These are phyloP conservation scores for Verticillium klebahnii DNA, from an alignment of 2,329 filamentous ascomycete species.

Conservation along the genomic window DNA sequence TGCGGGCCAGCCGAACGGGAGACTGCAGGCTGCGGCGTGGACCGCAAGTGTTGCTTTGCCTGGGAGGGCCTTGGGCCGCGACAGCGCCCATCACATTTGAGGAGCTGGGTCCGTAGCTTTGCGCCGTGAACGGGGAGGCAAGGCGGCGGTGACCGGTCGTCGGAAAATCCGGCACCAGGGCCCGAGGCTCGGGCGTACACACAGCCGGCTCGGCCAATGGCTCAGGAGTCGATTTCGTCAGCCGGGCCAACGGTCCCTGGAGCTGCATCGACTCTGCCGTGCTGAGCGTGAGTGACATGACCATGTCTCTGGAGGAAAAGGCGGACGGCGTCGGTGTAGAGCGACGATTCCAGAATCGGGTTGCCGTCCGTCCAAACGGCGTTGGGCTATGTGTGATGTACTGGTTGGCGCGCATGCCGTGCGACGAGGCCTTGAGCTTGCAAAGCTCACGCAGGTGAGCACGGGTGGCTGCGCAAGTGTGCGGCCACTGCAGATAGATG, in stretches of 20 bases:
- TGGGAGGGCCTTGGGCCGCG: constrained; percentile 25
- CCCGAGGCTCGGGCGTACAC: constrained; percentile 1
- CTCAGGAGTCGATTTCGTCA: constrained; percentile 41
- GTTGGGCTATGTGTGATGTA: constrained; percentile 51
- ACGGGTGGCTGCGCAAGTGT: constrained; percentile 58
- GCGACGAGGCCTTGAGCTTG: constrained; percentile 45
- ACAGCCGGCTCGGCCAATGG: constrained; percentile 13
- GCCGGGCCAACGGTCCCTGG: constrained; percentile 54
- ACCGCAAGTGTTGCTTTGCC: constrained; percentile 45
- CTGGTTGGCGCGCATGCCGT: constrained; percentile 35
- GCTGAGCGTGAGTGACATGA: constrained; percentile 57
- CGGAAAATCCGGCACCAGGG: constrained; percentile 13
- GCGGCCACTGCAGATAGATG: constrained; percentile 57
- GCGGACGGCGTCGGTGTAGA: constrained; percentile 42
- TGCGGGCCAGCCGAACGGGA: constrained; percentile 45
- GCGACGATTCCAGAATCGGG: constrained; percentile 44
- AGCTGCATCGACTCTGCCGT: constrained; percentile 63
- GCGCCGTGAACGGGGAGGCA: constrained; percentile 51
- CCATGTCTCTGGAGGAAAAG: constrained; percentile 59
- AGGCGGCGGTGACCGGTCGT: constrained; percentile 31
- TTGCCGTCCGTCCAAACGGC: constrained; percentile 48
- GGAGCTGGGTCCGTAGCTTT: constrained; percentile 59
- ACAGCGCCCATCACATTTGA: constrained; percentile 42
- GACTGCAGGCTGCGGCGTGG: constrained; percentile 47
- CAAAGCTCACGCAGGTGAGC: constrained; percentile 60